Conservation (phyloP, 139 green algal species). For the Chlamydomonas asymmetrica region DNA sequence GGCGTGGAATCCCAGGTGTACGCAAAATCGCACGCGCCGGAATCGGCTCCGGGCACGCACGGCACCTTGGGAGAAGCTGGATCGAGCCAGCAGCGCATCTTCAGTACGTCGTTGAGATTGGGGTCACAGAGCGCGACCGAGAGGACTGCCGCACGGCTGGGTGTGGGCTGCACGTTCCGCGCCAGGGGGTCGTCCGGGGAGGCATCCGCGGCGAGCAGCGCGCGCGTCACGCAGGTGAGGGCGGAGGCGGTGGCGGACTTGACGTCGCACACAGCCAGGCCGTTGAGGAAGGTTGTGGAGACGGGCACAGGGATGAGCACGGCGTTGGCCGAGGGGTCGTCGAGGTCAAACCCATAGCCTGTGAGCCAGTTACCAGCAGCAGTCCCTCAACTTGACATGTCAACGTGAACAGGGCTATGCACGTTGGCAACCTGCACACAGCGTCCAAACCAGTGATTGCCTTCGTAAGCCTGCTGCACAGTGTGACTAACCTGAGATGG, state of each 20-base stretch:
- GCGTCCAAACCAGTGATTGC: too few species aligned
- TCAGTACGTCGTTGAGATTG: background rate
- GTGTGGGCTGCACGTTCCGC: background rate
- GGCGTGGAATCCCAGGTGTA: constrained; percentile 3
- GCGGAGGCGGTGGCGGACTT: background rate
- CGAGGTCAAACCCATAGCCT: constrained; percentile 12
- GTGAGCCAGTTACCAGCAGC: too few species aligned
- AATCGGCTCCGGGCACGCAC: background rate
- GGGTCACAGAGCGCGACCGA: background rate
- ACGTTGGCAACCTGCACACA: too few species aligned
- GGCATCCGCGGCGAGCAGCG: constrained; percentile 16
- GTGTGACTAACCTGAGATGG: too few species aligned
- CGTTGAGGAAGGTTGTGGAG: constrained; percentile 27
- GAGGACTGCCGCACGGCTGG: background rate
- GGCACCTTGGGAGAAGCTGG: background rate
- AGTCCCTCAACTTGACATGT: too few species aligned
- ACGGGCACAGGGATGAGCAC: constrained; percentile 27
- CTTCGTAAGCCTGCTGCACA: too few species aligned
- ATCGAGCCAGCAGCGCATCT: background rate
- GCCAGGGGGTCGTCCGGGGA: constrained; percentile 10
- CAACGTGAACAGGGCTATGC: too few species aligned
- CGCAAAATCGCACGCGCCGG: background rate
- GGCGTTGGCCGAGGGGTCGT: background rate
- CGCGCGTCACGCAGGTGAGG: constrained; percentile 10
- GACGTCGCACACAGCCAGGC: constrained; percentile 19